Percentiles rank a stretch among this genome's conserved stretches.
phyloP scores from a whole-genome alignment of 129 eudicot genomes.

The Saposhnikovia divaricata region DNA sequence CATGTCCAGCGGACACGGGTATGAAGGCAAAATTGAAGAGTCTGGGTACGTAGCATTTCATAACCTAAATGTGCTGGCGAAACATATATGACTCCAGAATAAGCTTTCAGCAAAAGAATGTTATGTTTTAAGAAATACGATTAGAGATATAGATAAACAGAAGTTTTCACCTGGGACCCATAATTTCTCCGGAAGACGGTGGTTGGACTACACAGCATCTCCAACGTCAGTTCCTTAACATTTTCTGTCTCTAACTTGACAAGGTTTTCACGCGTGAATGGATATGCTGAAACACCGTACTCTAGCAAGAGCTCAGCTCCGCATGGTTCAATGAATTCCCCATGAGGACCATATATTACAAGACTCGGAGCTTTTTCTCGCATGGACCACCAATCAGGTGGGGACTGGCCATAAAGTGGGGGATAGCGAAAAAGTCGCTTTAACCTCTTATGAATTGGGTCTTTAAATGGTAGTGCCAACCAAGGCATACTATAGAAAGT shows the following conservation, averaged over 20 bases:
- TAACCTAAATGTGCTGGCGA: no score
- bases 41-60: no score
- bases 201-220: no score
- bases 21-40: no score
- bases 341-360: background rate
- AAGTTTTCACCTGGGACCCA: background rate
- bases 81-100: no score
- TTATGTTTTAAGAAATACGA: no score
- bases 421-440: background rate
- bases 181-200: no score
- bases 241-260: background rate
- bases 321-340: background rate
- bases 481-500: background rate
- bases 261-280: background rate
- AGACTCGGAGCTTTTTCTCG: background rate
- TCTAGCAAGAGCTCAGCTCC: background rate
- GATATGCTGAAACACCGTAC: background rate
- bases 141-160: no score
- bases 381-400: background rate
- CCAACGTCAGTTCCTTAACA: background rate
- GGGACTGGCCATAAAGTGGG: background rate
- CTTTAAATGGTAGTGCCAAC: background rate
- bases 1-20: no score
- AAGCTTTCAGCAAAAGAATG: no score
- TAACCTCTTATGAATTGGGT: background rate